phyloP scores from a whole-genome alignment of 495 filamentous ascomycete genomes.

The Amniculicola lignicola region DNA sequence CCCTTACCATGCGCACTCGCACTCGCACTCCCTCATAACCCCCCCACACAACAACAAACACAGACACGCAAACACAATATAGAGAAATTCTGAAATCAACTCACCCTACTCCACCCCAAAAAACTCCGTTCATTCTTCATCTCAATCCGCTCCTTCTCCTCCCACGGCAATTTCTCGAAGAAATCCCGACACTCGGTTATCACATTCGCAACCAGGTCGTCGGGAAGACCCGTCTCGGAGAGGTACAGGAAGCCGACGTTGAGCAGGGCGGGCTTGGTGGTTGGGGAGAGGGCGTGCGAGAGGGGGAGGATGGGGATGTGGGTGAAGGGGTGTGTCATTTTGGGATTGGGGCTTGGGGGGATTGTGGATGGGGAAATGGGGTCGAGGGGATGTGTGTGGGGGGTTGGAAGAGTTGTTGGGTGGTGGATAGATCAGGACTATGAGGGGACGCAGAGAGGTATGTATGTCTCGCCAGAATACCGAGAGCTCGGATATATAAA shows the following conservation, averaged over 20 bases:
- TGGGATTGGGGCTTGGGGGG: not conserved
- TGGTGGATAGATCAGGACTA: no score
- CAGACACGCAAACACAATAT: not conserved
- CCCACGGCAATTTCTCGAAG: conserved; percentile 70
- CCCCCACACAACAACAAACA: not conserved
- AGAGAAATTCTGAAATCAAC: conserved; percentile 21
- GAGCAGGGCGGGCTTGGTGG: conserved; percentile 77
- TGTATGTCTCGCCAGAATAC: no score
- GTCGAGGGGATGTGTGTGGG: not conserved
- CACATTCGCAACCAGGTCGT: conserved; percentile 63
- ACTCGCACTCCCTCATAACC: no score
- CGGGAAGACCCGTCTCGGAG: conserved; percentile 72
- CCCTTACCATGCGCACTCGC: no score
- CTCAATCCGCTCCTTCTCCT: conserved; percentile 80
- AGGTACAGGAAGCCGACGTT: conserved; percentile 94
- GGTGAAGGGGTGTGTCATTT: conserved; percentile 54
- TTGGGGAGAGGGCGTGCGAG: conserved; percentile 57
- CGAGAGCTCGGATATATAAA: no score
- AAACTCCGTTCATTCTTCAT: conserved; percentile 71
- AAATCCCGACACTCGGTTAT: conserved; percentile 66
- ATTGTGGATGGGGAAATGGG: no score
- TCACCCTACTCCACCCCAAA: conserved; percentile 43
- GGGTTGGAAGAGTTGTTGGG: not conserved
- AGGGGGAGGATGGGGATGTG: conserved; percentile 80
- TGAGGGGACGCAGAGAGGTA: no score